These are phyloP conservation scores for Vigna trinervia DNA, from an alignment of 306 rosid species.

Conservation along the genomic window DNA sequence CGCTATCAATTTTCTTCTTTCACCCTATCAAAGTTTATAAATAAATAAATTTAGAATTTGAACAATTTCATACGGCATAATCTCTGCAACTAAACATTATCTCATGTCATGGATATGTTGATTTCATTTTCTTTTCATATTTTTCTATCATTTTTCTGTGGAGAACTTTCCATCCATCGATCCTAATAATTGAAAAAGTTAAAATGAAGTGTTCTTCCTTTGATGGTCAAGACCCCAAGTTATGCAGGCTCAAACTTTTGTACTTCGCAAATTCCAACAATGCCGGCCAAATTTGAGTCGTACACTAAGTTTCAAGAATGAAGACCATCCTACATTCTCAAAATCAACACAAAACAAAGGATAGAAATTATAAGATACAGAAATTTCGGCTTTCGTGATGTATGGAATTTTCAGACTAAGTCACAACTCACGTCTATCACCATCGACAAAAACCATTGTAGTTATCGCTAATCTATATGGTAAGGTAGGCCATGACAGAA, in stretches of 20 bases:
- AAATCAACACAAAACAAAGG: neutral
- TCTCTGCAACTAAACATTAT: too few species aligned
- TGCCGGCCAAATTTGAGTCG: constrained; percentile 2
- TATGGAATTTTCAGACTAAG: neutral
- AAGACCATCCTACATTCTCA: neutral
- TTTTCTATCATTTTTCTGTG: too few species aligned
- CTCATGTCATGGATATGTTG: too few species aligned
- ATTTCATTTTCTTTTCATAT: too few species aligned
- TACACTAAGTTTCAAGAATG: neutral
- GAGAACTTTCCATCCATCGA: too few species aligned
- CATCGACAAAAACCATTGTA: constrained; percentile 40
- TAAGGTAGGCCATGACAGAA: neutral
- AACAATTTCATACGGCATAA: too few species aligned
- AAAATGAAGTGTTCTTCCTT: neutral
- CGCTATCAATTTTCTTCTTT: too few species aligned
- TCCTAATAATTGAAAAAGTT: neutral
- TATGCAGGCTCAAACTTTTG: neutral
- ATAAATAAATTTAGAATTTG: too few species aligned
- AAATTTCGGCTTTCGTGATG: neutral
- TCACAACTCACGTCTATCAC: neutral
- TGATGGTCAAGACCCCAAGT: neutral
- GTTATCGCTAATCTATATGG: constrained; percentile 32
- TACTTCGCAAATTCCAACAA: neutral
- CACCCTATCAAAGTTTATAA: too few species aligned
- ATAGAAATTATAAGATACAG: neutral